Conservation (phyloP, 2,329 filamentous ascomycete species). For the Cladophialophora psammophila region DNA sequence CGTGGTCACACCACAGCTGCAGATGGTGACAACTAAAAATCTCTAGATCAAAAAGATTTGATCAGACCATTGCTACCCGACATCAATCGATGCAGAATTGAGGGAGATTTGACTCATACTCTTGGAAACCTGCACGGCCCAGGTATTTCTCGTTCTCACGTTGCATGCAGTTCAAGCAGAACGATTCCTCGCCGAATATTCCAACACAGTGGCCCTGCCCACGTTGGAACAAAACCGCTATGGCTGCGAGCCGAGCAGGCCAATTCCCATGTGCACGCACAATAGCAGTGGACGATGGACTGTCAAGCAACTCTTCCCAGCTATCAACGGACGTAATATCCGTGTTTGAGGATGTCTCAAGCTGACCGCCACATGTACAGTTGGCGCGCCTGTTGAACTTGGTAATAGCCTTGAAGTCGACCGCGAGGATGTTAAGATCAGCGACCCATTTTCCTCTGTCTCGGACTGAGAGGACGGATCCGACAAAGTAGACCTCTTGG, state of each 20-base stretch:
- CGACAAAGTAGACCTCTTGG: constrained; percentile 30
- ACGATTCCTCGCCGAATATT: too few species aligned
- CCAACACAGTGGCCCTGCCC: too few species aligned
- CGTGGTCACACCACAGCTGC: too few species aligned
- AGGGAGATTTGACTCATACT: too few species aligned
- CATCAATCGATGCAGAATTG: too few species aligned
- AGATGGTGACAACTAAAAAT: too few species aligned
- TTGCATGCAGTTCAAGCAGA: too few species aligned
- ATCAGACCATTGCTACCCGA: too few species aligned
- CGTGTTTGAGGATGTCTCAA: not conserved
- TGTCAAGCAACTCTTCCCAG: constrained; percentile 35
- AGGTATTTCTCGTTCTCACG: too few species aligned
- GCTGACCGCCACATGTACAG: not conserved
- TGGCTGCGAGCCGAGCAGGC: constrained; percentile 28
- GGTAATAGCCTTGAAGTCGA: not conserved
- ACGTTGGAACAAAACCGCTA: not conserved
- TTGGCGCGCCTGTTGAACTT: too few species aligned
- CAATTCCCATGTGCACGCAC: constrained; percentile 34
- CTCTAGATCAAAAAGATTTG: too few species aligned
- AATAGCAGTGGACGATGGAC: constrained; percentile 15
- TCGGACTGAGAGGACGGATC: constrained; percentile 38
- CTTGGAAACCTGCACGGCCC: too few species aligned
- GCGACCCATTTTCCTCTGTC: constrained; percentile 39
- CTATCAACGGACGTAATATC: constrained; percentile 28
- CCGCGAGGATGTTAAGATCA: constrained; percentile 31